These are phyloP conservation scores for Penicillium crustosum DNA, from an alignment of 2,329 filamentous ascomycete genomes.

Conservation along the genomic window DNA sequence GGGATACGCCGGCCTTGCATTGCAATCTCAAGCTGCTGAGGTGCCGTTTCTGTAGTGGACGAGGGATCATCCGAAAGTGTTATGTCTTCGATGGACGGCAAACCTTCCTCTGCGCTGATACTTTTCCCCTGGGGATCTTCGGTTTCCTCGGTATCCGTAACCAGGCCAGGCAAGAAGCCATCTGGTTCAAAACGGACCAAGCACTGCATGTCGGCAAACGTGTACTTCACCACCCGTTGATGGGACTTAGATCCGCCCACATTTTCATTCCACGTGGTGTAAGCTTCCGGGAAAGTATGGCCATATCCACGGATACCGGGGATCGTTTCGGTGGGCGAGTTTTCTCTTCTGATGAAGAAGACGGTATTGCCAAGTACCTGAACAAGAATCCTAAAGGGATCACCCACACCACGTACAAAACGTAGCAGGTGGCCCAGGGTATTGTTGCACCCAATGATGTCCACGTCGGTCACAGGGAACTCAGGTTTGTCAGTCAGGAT, in stretches of 20 bases:
- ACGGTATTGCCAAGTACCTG: slow-evolving; percentile 58
- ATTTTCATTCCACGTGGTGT: slow-evolving; percentile 62
- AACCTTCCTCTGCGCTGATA: neutral
- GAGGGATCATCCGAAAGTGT: neutral
- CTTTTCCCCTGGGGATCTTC: neutral
- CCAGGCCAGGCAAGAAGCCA: slow-evolving; percentile 49
- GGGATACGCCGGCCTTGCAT: slow-evolving; percentile 32
- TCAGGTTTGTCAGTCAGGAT: slow-evolving; percentile 42
- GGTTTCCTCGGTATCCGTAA: neutral
- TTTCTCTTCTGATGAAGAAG: slow-evolving; percentile 64
- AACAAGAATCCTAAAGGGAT: slow-evolving; percentile 59
- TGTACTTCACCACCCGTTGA: slow-evolving; percentile 61
- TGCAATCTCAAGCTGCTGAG: slow-evolving; percentile 19
- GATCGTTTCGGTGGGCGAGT: slow-evolving; percentile 59
- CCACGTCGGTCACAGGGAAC: slow-evolving; percentile 41
- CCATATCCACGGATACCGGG: slow-evolving; percentile 60
- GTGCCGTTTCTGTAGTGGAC: neutral
- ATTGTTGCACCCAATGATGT: slow-evolving; percentile 61
- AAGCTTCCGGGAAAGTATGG: slow-evolving; percentile 65
- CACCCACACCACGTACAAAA: slow-evolving; percentile 50
- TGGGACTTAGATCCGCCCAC: slow-evolving; percentile 60
- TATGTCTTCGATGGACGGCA: slow-evolving; percentile 6
- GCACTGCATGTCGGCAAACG: slow-evolving; percentile 54
- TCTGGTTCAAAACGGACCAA: slow-evolving; percentile 60
- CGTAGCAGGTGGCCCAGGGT: slow-evolving; percentile 62